Evolutionary conservation across 176 grass and related monocot species (phyloP).

Genomic region (Oryza longistaminata): DNA sequence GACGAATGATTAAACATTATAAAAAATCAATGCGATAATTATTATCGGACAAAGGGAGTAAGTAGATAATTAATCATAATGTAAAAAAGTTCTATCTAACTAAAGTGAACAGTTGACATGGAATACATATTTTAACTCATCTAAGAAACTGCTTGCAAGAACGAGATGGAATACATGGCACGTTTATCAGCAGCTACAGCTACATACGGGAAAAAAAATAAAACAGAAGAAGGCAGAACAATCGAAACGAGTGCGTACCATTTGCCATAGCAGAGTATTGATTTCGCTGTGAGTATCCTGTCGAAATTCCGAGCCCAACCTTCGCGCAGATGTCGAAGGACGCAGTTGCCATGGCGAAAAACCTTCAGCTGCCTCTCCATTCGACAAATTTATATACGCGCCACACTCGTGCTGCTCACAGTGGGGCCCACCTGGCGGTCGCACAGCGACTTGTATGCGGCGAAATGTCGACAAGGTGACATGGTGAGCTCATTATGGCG

Average conservation of each 20-base stretch:
- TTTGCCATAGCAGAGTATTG: background rate
- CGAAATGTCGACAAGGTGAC: constrained; percentile 5
- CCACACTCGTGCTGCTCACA: background rate
- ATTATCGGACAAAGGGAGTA: too few relatives aligned
- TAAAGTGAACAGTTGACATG: background rate
- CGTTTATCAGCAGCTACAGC: background rate
- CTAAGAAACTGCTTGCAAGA: background rate
- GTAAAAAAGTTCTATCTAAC: too few relatives aligned
- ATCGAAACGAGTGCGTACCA: background rate
- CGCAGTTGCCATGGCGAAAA: background rate
- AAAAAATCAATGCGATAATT: too few relatives aligned
- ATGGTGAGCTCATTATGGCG: constrained; percentile 59
- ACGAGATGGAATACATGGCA: background rate
- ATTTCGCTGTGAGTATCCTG: background rate
- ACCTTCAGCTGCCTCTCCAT: background rate
- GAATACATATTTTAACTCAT: background rate
- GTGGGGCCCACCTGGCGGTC: background rate
- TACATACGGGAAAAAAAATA: background rate
- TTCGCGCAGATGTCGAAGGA: background rate
- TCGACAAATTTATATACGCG: background rate
- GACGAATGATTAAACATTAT: too few relatives aligned
- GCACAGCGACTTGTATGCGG: background rate
- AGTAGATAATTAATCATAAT: too few relatives aligned
- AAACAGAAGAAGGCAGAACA: background rate
- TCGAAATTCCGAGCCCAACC: background rate